Percentiles rank a stretch among this genome's conserved stretches.
These are phyloP conservation scores for Xylariaceae sp. DNA, from an alignment of 2,329 filamentous ascomycete genomes.

Conservation along the genomic window DNA sequence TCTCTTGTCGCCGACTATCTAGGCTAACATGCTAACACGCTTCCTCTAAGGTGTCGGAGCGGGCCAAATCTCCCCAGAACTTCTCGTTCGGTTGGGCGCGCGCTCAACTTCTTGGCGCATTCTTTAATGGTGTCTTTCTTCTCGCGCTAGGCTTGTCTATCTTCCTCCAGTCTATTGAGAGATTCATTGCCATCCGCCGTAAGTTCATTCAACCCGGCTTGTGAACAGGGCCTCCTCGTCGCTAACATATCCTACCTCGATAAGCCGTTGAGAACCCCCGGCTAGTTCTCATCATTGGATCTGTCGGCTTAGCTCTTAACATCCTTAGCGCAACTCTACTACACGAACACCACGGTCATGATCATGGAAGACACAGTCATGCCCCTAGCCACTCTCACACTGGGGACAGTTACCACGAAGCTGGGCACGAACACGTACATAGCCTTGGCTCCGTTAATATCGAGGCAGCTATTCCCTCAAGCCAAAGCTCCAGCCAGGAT, in stretches of 20 bases:
- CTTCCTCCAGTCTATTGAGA: slow-evolving; percentile 74
- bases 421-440: slow-evolving; percentile 36
- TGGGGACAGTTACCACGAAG: slow-evolving; percentile 32
- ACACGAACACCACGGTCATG: slow-evolving; percentile 58
- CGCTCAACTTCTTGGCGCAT: slow-evolving; percentile 74
- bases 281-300: slow-evolving; percentile 73
- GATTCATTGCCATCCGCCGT: slow-evolving; percentile 67
- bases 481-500: slow-evolving; percentile 35
- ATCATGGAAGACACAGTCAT: slow-evolving; percentile 44
- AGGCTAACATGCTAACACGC: slow-evolving; percentile 22
- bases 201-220: slow-evolving; percentile 31
- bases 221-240: background rate
- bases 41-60: slow-evolving; percentile 60
- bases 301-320: slow-evolving; percentile 70
- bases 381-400: slow-evolving; percentile 45
- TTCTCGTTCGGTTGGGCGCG: slow-evolving; percentile 80
- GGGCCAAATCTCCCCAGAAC: slow-evolving; percentile 60
- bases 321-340: slow-evolving; percentile 70
- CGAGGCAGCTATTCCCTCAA: slow-evolving; percentile 34
- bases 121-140: slow-evolving; percentile 82
- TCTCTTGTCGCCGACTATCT: background rate
- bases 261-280: slow-evolving; percentile 70
- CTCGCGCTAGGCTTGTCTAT: slow-evolving; percentile 76
- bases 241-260: slow-evolving; percentile 14
- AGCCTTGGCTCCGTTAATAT: slow-evolving; percentile 40